Evolutionary conservation across 2,329 filamentous ascomycete species (phyloP), one percentile per base, ranked within the genome.

Genomic region (Ceratocystis ficicola): DNA sequence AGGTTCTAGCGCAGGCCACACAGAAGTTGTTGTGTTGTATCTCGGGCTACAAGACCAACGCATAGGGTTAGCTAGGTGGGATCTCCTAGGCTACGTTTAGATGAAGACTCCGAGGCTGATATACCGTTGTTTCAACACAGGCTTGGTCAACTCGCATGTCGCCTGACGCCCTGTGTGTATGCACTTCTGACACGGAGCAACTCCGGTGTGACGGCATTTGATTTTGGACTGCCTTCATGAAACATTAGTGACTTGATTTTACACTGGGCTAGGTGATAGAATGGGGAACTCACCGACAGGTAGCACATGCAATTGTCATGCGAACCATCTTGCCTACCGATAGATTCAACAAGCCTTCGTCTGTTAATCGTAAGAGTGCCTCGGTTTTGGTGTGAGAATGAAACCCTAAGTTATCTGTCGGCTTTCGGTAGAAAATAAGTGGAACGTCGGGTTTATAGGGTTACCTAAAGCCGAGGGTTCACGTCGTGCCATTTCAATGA

Each of bases 131-230:
- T 66, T 62, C 15, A 66, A 25, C 8, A 66, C 36, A 15, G 66
- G 63, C 17, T 57, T 61, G 2, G 41, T 59, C 36, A 67, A 30
- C 17, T 63, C 55, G 52, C 66, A 67, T 41, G 63, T 62, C 15
- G 63, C 22, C 41, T 50, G 57, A 20, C 48, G 50, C 3, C 66
- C 66, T 4, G 64, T 60, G n/a, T 60, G 55, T 12, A 61, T 8
- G 30, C 67, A 68, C 6, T 65, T 46, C 10, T 36, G 61, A 28
- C 67, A 68, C 20, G 67, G 67, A 2, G 64, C 44, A n/a, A 30
- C 55, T 44, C 62, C 64, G 15, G 52, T 57, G 36, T 66, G 65
- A 25, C 46, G 64, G 61, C 67, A 68, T 52, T 68, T 66, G 8
- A 68, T 64, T 48, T 68, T 68, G 25, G 67, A 67, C 22, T 20